Evolutionary conservation across 2,329 filamentous ascomycete genomes (phyloP).

Genomic region (Neonectria ditissima): DNA sequence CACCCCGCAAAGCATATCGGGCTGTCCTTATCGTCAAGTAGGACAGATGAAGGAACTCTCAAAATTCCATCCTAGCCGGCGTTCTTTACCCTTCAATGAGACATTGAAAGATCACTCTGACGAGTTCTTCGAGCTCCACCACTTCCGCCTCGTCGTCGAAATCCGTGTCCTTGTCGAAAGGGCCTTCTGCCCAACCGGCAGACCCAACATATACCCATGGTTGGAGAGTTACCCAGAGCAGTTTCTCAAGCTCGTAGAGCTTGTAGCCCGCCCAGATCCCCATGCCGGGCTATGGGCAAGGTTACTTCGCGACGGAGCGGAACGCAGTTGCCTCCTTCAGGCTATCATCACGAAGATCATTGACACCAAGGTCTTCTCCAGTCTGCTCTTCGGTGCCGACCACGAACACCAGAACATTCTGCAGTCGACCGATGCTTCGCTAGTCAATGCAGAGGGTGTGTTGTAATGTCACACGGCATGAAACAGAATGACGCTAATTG

Average conservation of each 20-base stretch:
- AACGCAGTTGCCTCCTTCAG: conserved; percentile 43
- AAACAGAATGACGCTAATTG: not conserved
- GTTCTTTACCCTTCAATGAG: conserved; percentile 31
- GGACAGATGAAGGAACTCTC: conserved; percentile 28
- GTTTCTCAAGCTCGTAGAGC: conserved; percentile 42
- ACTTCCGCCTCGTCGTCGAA: conserved; percentile 38
- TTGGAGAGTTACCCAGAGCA: conserved; percentile 31
- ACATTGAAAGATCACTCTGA: conserved; percentile 31
- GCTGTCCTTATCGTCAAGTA: conserved; percentile 12
- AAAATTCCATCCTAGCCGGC: conserved; percentile 32
- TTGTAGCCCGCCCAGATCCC: conserved; percentile 46
- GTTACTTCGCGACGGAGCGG: conserved; percentile 38
- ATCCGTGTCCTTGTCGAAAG: conserved; percentile 37
- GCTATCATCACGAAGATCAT: conserved; percentile 48
- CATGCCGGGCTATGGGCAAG: conserved; percentile 44
- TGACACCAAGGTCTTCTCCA: conserved; percentile 43
- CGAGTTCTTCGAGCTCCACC: conserved; percentile 40
- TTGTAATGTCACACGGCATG: conserved; percentile 7
- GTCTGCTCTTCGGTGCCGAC: conserved; percentile 48
- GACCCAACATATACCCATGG: conserved; percentile 41
- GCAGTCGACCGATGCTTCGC: conserved; percentile 37
- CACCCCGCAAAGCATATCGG: not conserved
- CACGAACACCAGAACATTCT: conserved; percentile 41
- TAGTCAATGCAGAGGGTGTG: conserved; percentile 47
- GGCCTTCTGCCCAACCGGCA: conserved; percentile 31